phyloP scores from a whole-genome alignment of 768 basidiomycete genomes.

The Mycena pura region DNA sequence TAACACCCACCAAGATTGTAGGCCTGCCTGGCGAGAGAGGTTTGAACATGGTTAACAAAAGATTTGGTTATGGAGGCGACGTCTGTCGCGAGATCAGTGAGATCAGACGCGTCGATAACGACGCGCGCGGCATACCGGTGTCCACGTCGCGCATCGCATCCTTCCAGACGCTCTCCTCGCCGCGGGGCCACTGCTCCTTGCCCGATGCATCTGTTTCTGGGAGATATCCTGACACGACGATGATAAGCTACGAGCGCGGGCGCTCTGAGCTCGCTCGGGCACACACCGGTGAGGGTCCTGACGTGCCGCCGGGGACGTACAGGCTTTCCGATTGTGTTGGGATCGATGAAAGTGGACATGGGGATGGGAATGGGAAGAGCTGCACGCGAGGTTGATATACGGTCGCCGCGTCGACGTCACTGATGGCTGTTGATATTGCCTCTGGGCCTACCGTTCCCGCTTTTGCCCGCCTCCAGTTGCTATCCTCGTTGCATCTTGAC shows the following conservation, averaged over 20 bases:
- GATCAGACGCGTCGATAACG: not conserved
- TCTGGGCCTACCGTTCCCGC: too few relatives aligned
- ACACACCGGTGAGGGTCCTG: conserved; percentile 67
- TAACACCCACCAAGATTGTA: conserved; percentile 73
- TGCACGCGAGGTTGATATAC: too few relatives aligned
- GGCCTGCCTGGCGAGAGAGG: conserved; percentile 88
- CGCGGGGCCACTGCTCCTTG: conserved; percentile 86
- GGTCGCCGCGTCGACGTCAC: too few relatives aligned
- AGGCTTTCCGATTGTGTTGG: conserved; percentile 69
- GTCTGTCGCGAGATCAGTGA: conserved; percentile 44
- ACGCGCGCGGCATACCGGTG: conserved; percentile 48
- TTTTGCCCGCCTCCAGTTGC: too few relatives aligned
- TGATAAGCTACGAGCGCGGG: not conserved
- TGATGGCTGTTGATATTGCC: too few relatives aligned
- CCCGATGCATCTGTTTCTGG: conserved; percentile 80
- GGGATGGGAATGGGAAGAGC: too few relatives aligned
- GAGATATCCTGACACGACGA: conserved; percentile 65
- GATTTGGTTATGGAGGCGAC: conserved; percentile 71
- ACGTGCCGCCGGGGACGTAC: conserved; percentile 67
- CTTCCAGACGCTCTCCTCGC: conserved; percentile 81
- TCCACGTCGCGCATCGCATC: conserved; percentile 62
- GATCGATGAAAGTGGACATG: conserved; percentile 75
- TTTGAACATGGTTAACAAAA: conserved; percentile 84
- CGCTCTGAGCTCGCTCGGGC: not conserved
- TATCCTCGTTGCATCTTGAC: too few relatives aligned